phyloP scores from a whole-genome alignment of 805 yeast genomes.

The Babjeviella inositovora region DNA sequence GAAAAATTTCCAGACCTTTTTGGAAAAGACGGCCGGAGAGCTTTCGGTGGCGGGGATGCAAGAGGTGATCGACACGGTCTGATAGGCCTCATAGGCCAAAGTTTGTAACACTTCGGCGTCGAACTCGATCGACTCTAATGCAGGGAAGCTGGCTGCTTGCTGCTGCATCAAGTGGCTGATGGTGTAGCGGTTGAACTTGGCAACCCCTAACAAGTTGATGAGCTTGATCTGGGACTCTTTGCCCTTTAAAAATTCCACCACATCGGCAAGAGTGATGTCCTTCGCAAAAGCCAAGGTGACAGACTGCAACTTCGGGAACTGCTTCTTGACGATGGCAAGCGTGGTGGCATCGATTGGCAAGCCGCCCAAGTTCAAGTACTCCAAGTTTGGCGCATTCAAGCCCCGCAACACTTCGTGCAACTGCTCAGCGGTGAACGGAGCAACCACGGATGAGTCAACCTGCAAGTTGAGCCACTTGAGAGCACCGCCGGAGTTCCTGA shows the following conservation, averaged over 20 bases:
- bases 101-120: no score
- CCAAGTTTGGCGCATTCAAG: slow-evolving; percentile 22
- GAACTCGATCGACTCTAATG: no score
- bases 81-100: no score
- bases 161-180: no score
- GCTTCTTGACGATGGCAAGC: slow-evolving; percentile 17
- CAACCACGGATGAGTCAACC: slow-evolving; percentile 34
- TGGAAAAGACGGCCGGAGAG: slow-evolving; percentile 8
- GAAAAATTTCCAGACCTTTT: slow-evolving; percentile 27
- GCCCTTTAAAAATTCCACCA: slow-evolving; percentile 15
- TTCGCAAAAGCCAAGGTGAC: slow-evolving; percentile 22
- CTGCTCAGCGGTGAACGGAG: slow-evolving; percentile 28
- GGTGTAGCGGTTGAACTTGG: no score
- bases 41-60: no score
- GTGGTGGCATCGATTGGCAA: slow-evolving; percentile 24
- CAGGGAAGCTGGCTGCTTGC: no score
- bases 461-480: slow-evolving; percentile 36
- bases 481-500: slow-evolving; percentile 13
- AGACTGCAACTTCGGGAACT: slow-evolving; percentile 22
- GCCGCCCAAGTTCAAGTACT: slow-evolving; percentile 35
- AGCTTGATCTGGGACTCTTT: no score
- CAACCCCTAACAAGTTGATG: no score
- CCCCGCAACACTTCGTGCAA: slow-evolving; percentile 24
- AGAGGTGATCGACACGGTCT: no score
- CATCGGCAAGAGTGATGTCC: slow-evolving; percentile 16